A percentile compares a stretch with the other conserved stretches of the same genome.
Evolutionary conservation across 2,329 filamentous ascomycete genomes (phyloP).

Genomic region (Cladorrhinum sp.): DNA sequence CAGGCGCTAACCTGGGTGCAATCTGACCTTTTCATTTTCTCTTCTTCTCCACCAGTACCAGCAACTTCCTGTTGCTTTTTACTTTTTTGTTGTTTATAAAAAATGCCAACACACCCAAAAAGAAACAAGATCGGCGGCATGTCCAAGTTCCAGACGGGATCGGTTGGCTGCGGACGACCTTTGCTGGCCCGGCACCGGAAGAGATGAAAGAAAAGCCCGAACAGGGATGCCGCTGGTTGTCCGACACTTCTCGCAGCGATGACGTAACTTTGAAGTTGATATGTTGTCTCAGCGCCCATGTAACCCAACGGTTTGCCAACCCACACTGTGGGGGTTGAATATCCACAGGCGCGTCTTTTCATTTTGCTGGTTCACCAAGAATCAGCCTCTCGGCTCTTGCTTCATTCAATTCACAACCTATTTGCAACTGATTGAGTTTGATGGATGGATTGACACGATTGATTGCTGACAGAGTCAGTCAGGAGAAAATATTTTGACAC

Average conservation of each 20-base stretch:
- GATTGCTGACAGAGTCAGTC: background rate
- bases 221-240: conserved; percentile 15
- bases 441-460: background rate
- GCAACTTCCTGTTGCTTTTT: background rate
- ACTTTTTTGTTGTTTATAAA: background rate
- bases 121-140: conserved; percentile 6
- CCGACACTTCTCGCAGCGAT: conserved; percentile 21
- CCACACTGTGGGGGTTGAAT: conserved; percentile 24
- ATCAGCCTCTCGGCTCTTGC: background rate
- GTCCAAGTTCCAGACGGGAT: conserved; percentile 1
- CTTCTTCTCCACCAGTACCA: conserved; percentile 1
- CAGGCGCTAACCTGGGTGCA: conserved; percentile 24
- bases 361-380: too few species aligned
- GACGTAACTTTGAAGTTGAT: conserved; percentile 27
- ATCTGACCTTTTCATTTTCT: conserved; percentile 9
- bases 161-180: conserved; percentile 1
- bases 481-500: background rate
- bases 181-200: conserved; percentile 7
- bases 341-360: background rate
- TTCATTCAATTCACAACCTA: too few species aligned
- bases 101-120: background rate
- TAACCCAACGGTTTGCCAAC: conserved; percentile 15
- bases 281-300: conserved; percentile 24
- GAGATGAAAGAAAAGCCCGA: conserved; percentile 5
- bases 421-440: background rate